These are phyloP conservation scores for Rhizopus stolonifer DNA, from an alignment of 371 early-diverging fungal species.

Conservation along the genomic window DNA sequence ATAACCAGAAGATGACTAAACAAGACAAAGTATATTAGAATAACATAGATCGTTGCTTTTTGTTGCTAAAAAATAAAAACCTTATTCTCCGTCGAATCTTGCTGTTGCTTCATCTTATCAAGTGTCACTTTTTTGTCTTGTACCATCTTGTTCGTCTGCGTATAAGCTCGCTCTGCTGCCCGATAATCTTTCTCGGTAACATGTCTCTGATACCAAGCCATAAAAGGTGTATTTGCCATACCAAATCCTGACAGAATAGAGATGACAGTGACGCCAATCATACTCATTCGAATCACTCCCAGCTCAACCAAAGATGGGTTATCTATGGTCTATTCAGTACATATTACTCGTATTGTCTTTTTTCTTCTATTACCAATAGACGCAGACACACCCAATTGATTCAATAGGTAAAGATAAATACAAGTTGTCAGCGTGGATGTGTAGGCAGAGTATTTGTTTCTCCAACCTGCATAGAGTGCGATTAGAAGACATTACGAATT, in stretches of 20 bases:
- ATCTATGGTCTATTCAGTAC: background rate
- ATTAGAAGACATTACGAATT: background rate
- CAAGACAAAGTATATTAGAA: background rate
- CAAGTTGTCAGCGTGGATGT: slow-evolving; percentile 53
- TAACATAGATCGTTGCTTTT: background rate
- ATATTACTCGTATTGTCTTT: slow-evolving; percentile 1
- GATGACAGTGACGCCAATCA: slow-evolving; percentile 89
- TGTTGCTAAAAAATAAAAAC: too few relatives aligned
- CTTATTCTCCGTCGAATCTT: background rate
- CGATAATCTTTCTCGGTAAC: slow-evolving; percentile 37
- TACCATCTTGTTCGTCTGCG: slow-evolving; percentile 32
- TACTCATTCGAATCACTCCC: slow-evolving; percentile 78
- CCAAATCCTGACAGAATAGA: slow-evolving; percentile 94
- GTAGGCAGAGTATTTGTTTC: slow-evolving; percentile 19
- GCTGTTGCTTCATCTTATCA: slow-evolving; percentile 12
- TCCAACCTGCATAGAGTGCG: slow-evolving; percentile 28
- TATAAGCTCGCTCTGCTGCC: slow-evolving; percentile 36
- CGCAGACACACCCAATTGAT: slow-evolving; percentile 56
- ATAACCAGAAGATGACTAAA: background rate
- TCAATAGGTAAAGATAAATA: slow-evolving; percentile 70
- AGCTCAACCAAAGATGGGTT: slow-evolving; percentile 54
- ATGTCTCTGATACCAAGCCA: slow-evolving; percentile 38
- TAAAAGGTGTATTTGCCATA: slow-evolving; percentile 88
- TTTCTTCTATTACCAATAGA: slow-evolving; percentile 32
- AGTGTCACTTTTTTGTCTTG: slow-evolving; percentile 23